Conservation (phyloP, 2,329 filamentous ascomycete genomes). For the Aspergillus sergii region DNA sequence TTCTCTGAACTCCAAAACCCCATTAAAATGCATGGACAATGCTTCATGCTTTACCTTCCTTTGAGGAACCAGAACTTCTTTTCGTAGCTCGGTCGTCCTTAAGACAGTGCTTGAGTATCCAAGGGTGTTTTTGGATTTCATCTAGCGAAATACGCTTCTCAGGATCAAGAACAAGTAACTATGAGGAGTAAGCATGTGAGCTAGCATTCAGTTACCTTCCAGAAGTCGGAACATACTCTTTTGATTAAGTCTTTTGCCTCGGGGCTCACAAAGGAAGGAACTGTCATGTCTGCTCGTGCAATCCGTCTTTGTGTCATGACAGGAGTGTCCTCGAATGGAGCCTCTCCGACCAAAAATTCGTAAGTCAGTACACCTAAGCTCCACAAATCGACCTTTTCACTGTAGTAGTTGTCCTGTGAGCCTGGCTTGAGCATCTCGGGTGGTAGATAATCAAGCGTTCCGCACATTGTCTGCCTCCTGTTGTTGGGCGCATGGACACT, state of each 20-base stretch:
- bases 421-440: conserved; percentile 94
- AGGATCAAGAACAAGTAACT: conserved; percentile 88
- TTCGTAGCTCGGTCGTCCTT: conserved; percentile 51
- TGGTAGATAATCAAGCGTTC: conserved; percentile 94
- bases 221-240: conserved; percentile 57
- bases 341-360: conserved; percentile 93
- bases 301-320: conserved; percentile 94
- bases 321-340: conserved; percentile 93
- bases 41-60: conserved; percentile 35
- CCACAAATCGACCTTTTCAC: conserved; percentile 96
- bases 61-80: conserved; percentile 43
- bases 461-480: conserved; percentile 91
- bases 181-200: conserved; percentile 27
- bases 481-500: conserved; percentile 97
- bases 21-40: conserved; percentile 21
- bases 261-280: conserved; percentile 85
- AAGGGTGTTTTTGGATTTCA: conserved; percentile 85
- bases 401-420: conserved; percentile 82
- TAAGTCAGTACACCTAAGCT: conserved; percentile 93
- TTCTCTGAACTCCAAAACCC: conserved; percentile 21
- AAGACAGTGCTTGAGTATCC: conserved; percentile 94
- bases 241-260: conserved; percentile 94
- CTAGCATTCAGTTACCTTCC: neutral
- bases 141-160: conserved; percentile 91
- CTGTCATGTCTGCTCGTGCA: conserved; percentile 83